Evolutionary conservation across 2,329 filamentous ascomycete species (phyloP).

Genomic region (Penicillium brasilianum): DNA sequence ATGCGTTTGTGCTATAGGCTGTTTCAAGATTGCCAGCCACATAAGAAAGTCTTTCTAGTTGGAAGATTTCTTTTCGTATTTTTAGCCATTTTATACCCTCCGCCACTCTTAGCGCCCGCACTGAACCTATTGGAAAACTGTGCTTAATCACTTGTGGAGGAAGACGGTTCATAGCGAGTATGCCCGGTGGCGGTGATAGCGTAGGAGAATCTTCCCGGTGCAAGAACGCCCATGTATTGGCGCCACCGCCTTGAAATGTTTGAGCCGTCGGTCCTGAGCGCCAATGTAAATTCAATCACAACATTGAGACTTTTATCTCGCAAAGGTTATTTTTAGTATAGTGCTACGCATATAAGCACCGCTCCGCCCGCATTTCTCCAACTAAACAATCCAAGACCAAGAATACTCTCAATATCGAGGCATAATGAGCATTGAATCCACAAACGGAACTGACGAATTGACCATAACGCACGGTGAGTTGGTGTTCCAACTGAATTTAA

Average conservation of each 20-base stretch:
- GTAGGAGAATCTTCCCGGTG: background rate
- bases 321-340: background rate
- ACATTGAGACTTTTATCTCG: background rate
- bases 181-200: no score
- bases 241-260: no score
- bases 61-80: no score
- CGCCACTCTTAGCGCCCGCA: no score
- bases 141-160: no score
- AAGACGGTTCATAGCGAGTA: no score
- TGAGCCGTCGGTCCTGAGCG: background rate
- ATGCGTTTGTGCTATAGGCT: no score
- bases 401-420: constrained; percentile 1
- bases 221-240: background rate
- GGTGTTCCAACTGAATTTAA: background rate
- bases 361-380: background rate
- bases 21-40: no score
- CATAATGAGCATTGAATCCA: constrained; percentile 1
- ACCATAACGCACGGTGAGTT: background rate
- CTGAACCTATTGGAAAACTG: no score
- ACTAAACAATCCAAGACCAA: background rate
- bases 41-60: no score
- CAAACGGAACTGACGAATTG: constrained; percentile 1
- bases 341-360: constrained; percentile 3
- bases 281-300: background rate
- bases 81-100: no score